phyloP scores from a whole-genome alignment of 2,329 filamentous ascomycete genomes.

The Coleophoma crateriformis region DNA sequence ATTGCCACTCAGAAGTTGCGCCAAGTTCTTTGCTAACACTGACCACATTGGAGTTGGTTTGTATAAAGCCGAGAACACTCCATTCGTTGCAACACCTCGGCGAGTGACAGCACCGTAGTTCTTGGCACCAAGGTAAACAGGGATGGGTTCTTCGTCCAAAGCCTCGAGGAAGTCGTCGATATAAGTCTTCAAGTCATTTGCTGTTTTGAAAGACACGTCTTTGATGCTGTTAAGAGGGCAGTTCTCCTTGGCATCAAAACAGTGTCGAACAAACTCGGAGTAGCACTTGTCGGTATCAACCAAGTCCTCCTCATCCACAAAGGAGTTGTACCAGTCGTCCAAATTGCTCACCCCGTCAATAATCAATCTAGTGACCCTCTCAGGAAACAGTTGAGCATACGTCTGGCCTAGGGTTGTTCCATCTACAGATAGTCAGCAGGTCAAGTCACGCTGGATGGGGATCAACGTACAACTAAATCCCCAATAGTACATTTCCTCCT shows the following conservation, averaged over 20 bases:
- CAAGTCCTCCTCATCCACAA: slow-evolving; percentile 10
- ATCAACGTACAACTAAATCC: slow-evolving; percentile 29
- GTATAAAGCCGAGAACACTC: slow-evolving; percentile 34
- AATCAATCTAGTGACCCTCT: slow-evolving; percentile 17
- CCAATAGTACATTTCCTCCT: slow-evolving; percentile 33
- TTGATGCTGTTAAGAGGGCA: slow-evolving; percentile 9
- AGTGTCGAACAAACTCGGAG: slow-evolving; percentile 12
- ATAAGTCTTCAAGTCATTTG: slow-evolving; percentile 4
- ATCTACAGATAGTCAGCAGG: slow-evolving; percentile 13
- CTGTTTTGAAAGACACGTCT: slow-evolving; percentile 4
- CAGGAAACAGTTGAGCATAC: slow-evolving; percentile 32
- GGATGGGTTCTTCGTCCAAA: slow-evolving; percentile 13
- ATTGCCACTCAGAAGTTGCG: slow-evolving; percentile 10
- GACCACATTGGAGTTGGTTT: slow-evolving; percentile 21
- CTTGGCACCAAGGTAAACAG: slow-evolving; percentile 16
- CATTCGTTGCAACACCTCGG: slow-evolving; percentile 16
- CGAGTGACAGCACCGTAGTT: slow-evolving; percentile 13
- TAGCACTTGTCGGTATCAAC: slow-evolving; percentile 14
- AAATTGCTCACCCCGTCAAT: slow-evolving; percentile 20
- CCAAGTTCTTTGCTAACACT: slow-evolving; percentile 8
- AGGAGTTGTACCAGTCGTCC: slow-evolving; percentile 20
- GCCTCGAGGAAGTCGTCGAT: slow-evolving; percentile 8
- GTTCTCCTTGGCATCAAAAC: slow-evolving; percentile 12
- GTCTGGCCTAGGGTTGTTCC: slow-evolving; percentile 34
- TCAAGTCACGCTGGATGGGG: neutral